Conservation (phyloP, 768 basidiomycete species). For the Suillus discolor region DNA sequence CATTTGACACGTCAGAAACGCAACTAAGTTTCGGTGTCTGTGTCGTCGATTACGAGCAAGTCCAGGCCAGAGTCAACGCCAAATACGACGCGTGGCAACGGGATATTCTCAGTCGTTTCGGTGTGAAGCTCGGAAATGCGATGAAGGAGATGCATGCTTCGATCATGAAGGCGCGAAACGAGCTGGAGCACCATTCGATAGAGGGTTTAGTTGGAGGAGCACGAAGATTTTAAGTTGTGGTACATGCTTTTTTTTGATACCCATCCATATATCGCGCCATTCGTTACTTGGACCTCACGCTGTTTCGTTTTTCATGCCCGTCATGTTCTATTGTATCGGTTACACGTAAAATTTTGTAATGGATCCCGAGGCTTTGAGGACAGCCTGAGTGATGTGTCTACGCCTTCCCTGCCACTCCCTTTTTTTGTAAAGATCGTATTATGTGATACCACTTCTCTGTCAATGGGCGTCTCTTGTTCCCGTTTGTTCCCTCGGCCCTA, state of each 20-base stretch:
- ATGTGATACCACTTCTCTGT: too few relatives aligned
- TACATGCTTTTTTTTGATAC: slow-evolving; percentile 1
- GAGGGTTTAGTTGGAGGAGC: slow-evolving; percentile 75
- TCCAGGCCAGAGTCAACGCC: slow-evolving; percentile 95
- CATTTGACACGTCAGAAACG: slow-evolving; percentile 96
- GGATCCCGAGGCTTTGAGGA: not conserved
- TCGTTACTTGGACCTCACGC: slow-evolving; percentile 2
- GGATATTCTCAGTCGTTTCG: slow-evolving; percentile 91
- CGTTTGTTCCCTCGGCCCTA: too few relatives aligned
- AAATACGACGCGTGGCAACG: slow-evolving; percentile 99
- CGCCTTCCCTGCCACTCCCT: not conserved
- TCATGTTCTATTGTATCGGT: slow-evolving; percentile 7
- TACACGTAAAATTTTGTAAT: slow-evolving; percentile 1
- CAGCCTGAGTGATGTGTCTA: not conserved
- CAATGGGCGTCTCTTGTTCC: too few relatives aligned
- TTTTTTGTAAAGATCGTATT: too few relatives aligned
- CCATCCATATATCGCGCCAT: slow-evolving; percentile 1
- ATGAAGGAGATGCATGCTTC: slow-evolving; percentile 98
- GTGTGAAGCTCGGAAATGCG: slow-evolving; percentile 86
- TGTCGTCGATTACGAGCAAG: slow-evolving; percentile 96
- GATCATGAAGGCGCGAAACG: slow-evolving; percentile 91
- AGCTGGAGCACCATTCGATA: slow-evolving; percentile 95
- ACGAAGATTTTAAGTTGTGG: not conserved
- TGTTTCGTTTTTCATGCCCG: slow-evolving; percentile 1
- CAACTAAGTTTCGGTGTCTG: slow-evolving; percentile 91